Evolutionary conservation across 2,329 filamentous ascomycete species (phyloP), one percentile per base, ranked within the genome.

Genomic region (Fusarium globosum): DNA sequence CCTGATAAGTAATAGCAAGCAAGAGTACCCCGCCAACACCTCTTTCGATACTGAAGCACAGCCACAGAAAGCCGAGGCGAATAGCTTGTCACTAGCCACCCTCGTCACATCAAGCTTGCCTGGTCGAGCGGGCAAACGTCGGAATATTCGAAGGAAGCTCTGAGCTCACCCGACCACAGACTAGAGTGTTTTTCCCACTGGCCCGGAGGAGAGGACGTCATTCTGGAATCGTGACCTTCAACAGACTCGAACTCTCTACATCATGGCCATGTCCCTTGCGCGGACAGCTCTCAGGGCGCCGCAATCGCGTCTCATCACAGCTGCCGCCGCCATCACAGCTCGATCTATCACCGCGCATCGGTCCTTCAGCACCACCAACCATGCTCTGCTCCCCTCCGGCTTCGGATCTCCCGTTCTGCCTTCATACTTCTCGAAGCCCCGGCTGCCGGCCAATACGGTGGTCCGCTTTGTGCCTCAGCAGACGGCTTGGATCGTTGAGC

Each of bases 401-500:
- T 82, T 81, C 68, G 76, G 77, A 43, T 68, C 79, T 30, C 74
- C 76, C 56, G 69, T 76, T 43, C 36, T 92, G 41, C 88, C 92
- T 13, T 91, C 93, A n/a, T 97, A 97, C 84, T 97, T 97, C 83
- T 92, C 93, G 80, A 89, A 89, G 73, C 86, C 88, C 18, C 86
- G 88, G 28, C 88, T 98, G 59, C 96, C 96, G 35, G 94, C 95
- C 76, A 99, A 99, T 85, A 99, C 96, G 8, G 87, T 99, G 72
- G 87, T 99, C 78, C 94, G 96, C 69, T 99, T 98, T 84, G 96
- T 99, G 46, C 96, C 96, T n/a, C 96, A 99, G 85, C 96, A 99
- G 86, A 98, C 96, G 78, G 96, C 96, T 82, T 99, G 96, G 96
- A 96, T 99, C 68, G 96, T 99, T 65, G 96, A 99, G 89, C 95